phyloP scores from a whole-genome alignment of 2,329 filamentous ascomycete species.

The Raffaelea arxii region DNA sequence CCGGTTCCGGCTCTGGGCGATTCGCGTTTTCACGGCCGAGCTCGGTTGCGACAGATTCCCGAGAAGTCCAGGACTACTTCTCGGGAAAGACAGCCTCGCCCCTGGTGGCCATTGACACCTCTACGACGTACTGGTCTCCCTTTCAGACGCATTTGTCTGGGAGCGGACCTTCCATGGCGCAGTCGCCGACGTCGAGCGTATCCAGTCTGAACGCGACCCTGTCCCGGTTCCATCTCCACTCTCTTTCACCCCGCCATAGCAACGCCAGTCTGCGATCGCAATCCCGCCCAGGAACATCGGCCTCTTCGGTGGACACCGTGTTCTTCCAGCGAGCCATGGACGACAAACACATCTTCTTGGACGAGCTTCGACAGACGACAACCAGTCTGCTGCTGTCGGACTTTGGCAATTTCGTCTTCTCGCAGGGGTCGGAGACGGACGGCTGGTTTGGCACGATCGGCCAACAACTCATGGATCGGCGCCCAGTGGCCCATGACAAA shows the following conservation, averaged over 20 bases:
- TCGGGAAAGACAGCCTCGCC: conserved; percentile 54
- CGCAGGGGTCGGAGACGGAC: conserved; percentile 88
- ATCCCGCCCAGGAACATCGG: conserved; percentile 52
- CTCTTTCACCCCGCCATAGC: neutral
- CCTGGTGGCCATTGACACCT: conserved; percentile 62
- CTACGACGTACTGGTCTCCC: conserved; percentile 81
- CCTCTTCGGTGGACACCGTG: conserved; percentile 58
- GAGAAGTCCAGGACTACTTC: conserved; percentile 64
- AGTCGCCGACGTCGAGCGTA: conserved; percentile 53
- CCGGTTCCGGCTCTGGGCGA: conserved; percentile 51
- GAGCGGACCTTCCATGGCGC: conserved; percentile 44
- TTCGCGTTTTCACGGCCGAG: conserved; percentile 49
- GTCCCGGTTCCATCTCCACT: conserved; percentile 31
- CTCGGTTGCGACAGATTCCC: conserved; percentile 51
- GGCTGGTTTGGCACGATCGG: conserved; percentile 68
- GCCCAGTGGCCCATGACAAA: conserved; percentile 42
- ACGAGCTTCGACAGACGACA: conserved; percentile 66
- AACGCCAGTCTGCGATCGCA: conserved; percentile 10
- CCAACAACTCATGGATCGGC: conserved; percentile 54
- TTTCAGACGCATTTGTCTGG: conserved; percentile 62
- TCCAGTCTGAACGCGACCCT: conserved; percentile 46
- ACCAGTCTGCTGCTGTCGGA: conserved; percentile 84
- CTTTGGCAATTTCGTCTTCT: conserved; percentile 75
- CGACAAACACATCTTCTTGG: conserved; percentile 69
- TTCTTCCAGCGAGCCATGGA: conserved; percentile 52